Evolutionary conservation across 2,329 filamentous ascomycete species (phyloP), one percentile per base, ranked within the genome.

Genomic region (Aspergillus sp.): DNA sequence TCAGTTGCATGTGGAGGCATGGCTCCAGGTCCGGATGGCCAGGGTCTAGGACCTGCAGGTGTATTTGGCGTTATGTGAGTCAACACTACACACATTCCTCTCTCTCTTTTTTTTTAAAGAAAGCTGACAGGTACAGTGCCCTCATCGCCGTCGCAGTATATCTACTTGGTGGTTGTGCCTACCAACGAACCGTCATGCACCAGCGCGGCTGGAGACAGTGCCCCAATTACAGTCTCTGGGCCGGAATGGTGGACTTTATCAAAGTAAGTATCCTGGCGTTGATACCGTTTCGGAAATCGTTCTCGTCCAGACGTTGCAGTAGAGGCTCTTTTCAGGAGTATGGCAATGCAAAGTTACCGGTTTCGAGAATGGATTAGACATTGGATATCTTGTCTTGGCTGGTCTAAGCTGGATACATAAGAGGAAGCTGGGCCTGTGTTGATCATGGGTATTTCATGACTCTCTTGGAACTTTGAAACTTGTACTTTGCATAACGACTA

Each of bases 131-230:
- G 17, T 51, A 10, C 49, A 76, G 74, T 52, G 73, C 72, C n/a
- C 61, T 81, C 37, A 83, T 85, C 45, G 87, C 90, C 7, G 78
- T 96, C 33, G 72, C 91, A 7, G 93, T 93, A 19, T 98, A 98
- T 69, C 75, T 95, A 47, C 79, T 94, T 33, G 93, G 93, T 57
- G 93, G 93, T 61, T 86, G 95, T 59, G 90, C 95, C 53, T 98
- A 97, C 74, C 91, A 96, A 69, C 83, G 93, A 50, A 94, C 89
- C 27, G 90, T 98, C 49, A 85, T 90, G 70, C 88, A 98, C 66
- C 90, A 95, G 59, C 80, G 93, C 53, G 93, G 93, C 43, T 97
- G 91, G 93, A 82, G 88, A 58, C 93, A 98, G 68, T 74, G 96
- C 58, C 93, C 93, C 46, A 97, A 98, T 72, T 96, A 93, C 73